Percentiles rank a stretch among this genome's conserved stretches.
Evolutionary conservation across 2,329 filamentous ascomycete genomes (phyloP).

Genomic region (Chalara sp.): DNA sequence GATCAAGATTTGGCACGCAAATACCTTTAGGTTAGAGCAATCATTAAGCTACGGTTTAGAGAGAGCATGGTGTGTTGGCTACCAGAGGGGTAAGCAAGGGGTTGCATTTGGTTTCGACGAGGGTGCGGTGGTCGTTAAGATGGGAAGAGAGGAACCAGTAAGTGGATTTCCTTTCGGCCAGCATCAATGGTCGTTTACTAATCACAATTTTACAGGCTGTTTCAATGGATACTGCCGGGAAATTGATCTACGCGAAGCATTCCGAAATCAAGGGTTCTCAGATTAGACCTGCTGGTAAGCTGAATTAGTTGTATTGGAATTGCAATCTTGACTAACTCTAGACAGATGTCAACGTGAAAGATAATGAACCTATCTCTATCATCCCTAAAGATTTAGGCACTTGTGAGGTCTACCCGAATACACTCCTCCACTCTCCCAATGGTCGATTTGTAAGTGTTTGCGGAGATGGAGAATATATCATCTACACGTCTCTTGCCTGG

Average conservation of each 20-base stretch:
- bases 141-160: conserved; percentile 89
- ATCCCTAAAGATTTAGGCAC: conserved; percentile 92
- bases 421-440: conserved; percentile 91
- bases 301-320: not conserved
- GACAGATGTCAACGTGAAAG: conserved; percentile 71
- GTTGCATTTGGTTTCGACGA: conserved; percentile 96
- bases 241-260: conserved; percentile 92
- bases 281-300: conserved; percentile 72
- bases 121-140: conserved; percentile 94
- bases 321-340: not conserved
- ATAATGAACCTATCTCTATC: conserved; percentile 78
- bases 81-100: conserved; percentile 89
- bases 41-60: conserved; percentile 94
- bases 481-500: conserved; percentile 94
- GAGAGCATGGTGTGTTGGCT: conserved; percentile 94
- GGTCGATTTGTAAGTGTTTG: conserved; percentile 83
- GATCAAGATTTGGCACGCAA: conserved; percentile 97
- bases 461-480: conserved; percentile 97
- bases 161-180: not conserved
- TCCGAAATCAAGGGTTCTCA: conserved; percentile 93
- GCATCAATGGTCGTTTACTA: not conserved
- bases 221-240: conserved; percentile 93
- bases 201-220: conserved; percentile 48
- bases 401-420: conserved; percentile 95
- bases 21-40: conserved; percentile 93